Evolutionary conservation across 83 land plant genomes (phyloP).

Genomic region (Diphasiastrum complanatum): DNA sequence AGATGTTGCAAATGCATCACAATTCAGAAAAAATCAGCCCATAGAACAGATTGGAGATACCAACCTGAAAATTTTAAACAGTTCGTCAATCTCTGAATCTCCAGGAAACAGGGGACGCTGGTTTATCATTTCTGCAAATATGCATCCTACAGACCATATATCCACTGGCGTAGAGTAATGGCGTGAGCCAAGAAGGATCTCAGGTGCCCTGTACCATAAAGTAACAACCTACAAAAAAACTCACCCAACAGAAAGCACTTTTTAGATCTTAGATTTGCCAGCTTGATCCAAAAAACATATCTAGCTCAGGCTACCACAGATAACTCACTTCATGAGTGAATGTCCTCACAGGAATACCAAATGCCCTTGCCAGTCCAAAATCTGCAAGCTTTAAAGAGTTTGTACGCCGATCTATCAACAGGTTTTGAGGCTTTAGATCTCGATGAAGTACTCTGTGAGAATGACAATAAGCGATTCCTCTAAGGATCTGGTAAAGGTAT

Average conservation of each 20-base stretch:
- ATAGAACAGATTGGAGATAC: background rate
- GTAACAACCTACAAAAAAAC: slow-evolving; percentile 65
- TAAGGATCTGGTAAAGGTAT: slow-evolving; percentile 77
- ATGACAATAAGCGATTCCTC: slow-evolving; percentile 95
- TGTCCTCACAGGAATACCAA: slow-evolving; percentile 94
- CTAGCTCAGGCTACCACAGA: background rate
- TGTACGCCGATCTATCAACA: slow-evolving; percentile 78
- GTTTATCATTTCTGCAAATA: slow-evolving; percentile 97
- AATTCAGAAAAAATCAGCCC: slow-evolving; percentile 3
- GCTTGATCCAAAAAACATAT: too few relatives aligned
- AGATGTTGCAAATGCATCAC: background rate
- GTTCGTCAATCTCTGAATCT: slow-evolving; percentile 90
- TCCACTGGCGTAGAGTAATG: slow-evolving; percentile 97
- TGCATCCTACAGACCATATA: slow-evolving; percentile 97
- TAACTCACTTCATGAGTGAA: slow-evolving; percentile 88
- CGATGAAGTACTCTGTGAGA: slow-evolving; percentile 96
- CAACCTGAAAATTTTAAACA: slow-evolving; percentile 78
- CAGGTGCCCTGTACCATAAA: slow-evolving; percentile 97
- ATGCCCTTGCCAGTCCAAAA: slow-evolving; percentile 95
- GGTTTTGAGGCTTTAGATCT: slow-evolving; percentile 92
- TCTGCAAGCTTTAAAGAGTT: slow-evolving; percentile 94
- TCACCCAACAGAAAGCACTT: background rate
- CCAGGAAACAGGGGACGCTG: slow-evolving; percentile 91
- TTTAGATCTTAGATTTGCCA: too few relatives aligned
- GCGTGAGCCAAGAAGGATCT: slow-evolving; percentile 84